Evolutionary conservation across 305 asterid genomes (phyloP).

Genomic region (Fraxinus floribunda): DNA sequence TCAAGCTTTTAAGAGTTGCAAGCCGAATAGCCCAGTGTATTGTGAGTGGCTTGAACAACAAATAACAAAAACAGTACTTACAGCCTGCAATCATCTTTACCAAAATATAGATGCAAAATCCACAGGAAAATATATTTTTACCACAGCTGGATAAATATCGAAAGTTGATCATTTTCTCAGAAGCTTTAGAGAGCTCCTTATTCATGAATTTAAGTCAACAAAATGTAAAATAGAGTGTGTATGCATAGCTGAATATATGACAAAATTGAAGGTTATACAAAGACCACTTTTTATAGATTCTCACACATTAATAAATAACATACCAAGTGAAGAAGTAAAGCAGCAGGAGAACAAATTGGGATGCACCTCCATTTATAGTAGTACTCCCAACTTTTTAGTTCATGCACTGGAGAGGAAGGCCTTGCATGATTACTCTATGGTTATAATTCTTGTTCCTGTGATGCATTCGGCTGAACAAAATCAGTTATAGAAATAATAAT

Average conservation of each 20-base stretch:
- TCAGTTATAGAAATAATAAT: constrained; percentile 16
- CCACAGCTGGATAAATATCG: not conserved
- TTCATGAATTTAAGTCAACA: not conserved
- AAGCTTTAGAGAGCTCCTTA: not conserved
- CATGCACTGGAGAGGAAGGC: constrained; percentile 45
- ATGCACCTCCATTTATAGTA: constrained; percentile 91
- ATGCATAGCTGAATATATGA: not conserved
- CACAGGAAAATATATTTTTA: not conserved
- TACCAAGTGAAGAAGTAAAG: constrained; percentile 96
- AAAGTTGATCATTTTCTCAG: not conserved
- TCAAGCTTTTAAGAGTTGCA: constrained; percentile 48
- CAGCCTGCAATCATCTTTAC: constrained; percentile 14
- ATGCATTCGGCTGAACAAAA: not conserved
- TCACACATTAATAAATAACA: constrained; percentile 20
- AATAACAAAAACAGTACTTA: constrained; percentile 17
- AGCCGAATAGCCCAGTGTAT: constrained; percentile 65
- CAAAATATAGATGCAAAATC: not conserved
- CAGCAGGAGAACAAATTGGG: constrained; percentile 74
- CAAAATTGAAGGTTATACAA: not conserved
- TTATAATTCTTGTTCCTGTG: not conserved
- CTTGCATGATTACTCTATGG: constrained; percentile 33
- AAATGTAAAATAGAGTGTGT: not conserved
- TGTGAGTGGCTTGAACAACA: constrained; percentile 67
- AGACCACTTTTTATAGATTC: not conserved
- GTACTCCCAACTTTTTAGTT: constrained; percentile 67